Evolutionary conservation across 768 basidiomycete genomes (phyloP).

Genomic region (Serendipita vermifera): DNA sequence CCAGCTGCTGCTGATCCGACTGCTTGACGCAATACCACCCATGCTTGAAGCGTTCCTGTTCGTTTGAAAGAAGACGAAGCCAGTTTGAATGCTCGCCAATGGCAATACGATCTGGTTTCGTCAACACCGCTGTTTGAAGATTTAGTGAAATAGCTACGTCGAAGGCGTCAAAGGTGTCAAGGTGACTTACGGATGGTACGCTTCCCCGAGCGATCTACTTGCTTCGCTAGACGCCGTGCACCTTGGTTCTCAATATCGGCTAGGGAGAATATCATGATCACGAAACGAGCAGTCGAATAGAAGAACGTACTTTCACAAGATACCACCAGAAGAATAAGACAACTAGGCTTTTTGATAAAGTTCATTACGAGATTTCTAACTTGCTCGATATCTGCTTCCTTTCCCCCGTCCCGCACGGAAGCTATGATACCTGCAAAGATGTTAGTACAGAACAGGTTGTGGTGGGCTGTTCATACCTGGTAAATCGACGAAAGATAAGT

Average conservation of each 20-base stretch:
- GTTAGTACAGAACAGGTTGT: background rate
- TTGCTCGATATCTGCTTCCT: conserved; percentile 44
- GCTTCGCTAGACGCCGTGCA: conserved; percentile 48
- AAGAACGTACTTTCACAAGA: conserved; percentile 47
- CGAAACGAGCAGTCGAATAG: no score
- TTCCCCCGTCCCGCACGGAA: conserved; percentile 37
- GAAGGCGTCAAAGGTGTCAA: no score
- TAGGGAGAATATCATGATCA: conserved; percentile 20
- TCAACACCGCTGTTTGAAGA: conserved; percentile 46
- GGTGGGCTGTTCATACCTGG: conserved; percentile 42
- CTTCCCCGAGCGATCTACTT: conserved; percentile 45
- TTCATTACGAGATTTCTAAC: conserved; percentile 43
- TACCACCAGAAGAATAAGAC: conserved; percentile 45
- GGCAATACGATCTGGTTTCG: conserved; percentile 59
- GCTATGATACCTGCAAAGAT: conserved; percentile 41
- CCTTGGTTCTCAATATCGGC: conserved; percentile 76
- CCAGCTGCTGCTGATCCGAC: conserved; percentile 38
- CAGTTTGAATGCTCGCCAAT: conserved; percentile 41
- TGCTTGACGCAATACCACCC: conserved; percentile 52
- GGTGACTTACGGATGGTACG: conserved; percentile 54
- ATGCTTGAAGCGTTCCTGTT: conserved; percentile 28
- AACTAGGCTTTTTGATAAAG: conserved; percentile 50
- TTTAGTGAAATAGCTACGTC: background rate
- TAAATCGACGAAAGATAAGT: conserved; percentile 52
- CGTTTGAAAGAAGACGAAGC: conserved; percentile 24